These are phyloP conservation scores for Domatiomyces catenatus DNA, from an alignment of 2,329 filamentous ascomycete species.

Conservation along the genomic window DNA sequence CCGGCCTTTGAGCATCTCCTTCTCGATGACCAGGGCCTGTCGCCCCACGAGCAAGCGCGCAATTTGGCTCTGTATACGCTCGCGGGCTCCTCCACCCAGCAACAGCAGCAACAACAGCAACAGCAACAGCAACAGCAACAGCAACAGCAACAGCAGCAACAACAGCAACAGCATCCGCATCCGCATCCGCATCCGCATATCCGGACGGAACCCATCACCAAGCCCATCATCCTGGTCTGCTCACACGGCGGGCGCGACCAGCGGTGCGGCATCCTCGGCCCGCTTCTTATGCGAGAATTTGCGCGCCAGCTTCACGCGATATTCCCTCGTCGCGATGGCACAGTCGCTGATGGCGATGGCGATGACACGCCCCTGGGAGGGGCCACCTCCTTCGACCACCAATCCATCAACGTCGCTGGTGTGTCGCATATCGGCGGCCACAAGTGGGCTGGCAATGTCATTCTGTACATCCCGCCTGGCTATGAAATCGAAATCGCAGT, in stretches of 20 bases:
- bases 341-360: not conserved
- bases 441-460: constrained; percentile 82
- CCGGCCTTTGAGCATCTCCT: constrained; percentile 66
- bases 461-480: constrained; percentile 49
- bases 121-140: constrained; percentile 34
- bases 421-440: constrained; percentile 83
- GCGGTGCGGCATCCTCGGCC: constrained; percentile 68
- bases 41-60: not conserved
- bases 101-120: constrained; percentile 19
- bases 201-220: constrained; percentile 10
- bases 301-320: constrained; percentile 21
- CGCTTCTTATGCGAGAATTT: constrained; percentile 58
- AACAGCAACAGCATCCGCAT: constrained; percentile 32
- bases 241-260: constrained; percentile 70
- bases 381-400: not conserved
- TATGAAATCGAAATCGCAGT: not conserved
- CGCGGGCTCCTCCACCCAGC: too few relatives aligned
- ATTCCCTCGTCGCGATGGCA: not conserved
- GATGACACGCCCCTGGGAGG: too few relatives aligned
- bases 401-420: constrained; percentile 24
- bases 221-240: constrained; percentile 57
- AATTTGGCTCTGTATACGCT: not conserved
- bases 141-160: constrained; percentile 43
- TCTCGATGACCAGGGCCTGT: constrained; percentile 30
- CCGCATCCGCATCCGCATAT: constrained; percentile 39